phyloP scores from a whole-genome alignment of 208 protist genomes.

The Angomonas deanei region DNA sequence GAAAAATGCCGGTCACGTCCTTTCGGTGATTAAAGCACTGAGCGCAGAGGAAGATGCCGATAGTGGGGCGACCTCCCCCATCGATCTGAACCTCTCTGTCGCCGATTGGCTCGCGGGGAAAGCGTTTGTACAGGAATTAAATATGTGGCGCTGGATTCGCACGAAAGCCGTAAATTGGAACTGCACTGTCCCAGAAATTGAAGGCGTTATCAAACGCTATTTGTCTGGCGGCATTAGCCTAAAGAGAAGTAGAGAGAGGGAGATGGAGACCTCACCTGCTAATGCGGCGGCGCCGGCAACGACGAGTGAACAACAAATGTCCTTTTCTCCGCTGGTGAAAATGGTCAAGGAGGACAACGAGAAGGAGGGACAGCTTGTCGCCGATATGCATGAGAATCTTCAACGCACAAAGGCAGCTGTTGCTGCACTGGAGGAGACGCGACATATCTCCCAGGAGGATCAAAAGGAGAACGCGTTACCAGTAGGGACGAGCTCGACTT shows the following conservation, averaged over 20 bases:
- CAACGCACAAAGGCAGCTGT: neutral
- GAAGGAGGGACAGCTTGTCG: no score
- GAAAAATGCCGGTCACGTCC: neutral
- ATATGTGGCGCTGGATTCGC: conserved; percentile 83
- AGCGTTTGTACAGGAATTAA: conserved; percentile 82
- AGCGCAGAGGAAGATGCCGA: neutral
- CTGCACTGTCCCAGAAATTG: conserved; percentile 14
- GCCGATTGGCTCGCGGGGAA: conserved; percentile 64
- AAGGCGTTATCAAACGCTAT: conserved; percentile 15
- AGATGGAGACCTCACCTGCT: neutral
- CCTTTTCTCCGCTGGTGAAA: no score
- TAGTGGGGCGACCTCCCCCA: neutral
- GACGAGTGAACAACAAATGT: neutral
- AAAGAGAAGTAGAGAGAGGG: neutral
- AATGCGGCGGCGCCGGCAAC: neutral
- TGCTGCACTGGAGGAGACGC: neutral
- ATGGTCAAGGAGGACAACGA: no score
- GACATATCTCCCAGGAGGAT: neutral
- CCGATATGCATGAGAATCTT: no score
- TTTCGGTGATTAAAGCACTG: neutral
- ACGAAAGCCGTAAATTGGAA: conserved; percentile 30
- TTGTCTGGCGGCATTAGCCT: conserved; percentile 5
- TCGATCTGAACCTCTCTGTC: conserved; percentile 32
- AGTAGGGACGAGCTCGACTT: neutral
- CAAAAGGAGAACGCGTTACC: neutral